A percentile compares a stretch with the other conserved stretches of the same genome.
Conservation (phyloP, 2,329 filamentous ascomycete genomes). For the Shiraia bambusicola region DNA sequence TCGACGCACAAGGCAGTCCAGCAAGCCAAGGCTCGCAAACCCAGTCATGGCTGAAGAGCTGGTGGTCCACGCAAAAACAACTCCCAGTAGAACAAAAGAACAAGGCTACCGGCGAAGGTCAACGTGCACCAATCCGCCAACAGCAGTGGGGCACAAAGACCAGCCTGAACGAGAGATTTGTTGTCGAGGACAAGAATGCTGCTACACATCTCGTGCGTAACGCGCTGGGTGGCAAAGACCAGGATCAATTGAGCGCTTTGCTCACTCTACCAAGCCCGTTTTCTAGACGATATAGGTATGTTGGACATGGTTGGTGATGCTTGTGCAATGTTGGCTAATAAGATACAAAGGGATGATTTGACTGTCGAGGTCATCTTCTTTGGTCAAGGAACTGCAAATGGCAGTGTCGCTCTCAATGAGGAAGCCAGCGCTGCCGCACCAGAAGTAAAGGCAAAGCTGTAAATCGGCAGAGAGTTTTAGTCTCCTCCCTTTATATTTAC, state of each 20-base stretch:
- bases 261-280: slow-evolving; percentile 90
- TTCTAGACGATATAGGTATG: slow-evolving; percentile 83
- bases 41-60: slow-evolving; percentile 69
- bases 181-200: slow-evolving; percentile 92
- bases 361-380: slow-evolving; percentile 99
- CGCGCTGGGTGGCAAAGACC: slow-evolving; percentile 87
- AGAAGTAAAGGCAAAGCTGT: slow-evolving; percentile 53
- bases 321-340: slow-evolving; percentile 1
- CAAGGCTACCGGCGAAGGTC: slow-evolving; percentile 61
- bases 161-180: slow-evolving; percentile 76
- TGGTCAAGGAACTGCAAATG: slow-evolving; percentile 73
- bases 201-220: slow-evolving; percentile 95
- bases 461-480: slow-evolving; percentile 1
- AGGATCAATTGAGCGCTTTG: slow-evolving; percentile 89
- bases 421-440: slow-evolving; percentile 72
- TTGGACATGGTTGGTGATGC: background rate
- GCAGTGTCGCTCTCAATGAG: slow-evolving; percentile 78
- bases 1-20: slow-evolving; percentile 69
- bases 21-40: slow-evolving; percentile 40
- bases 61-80: slow-evolving; percentile 59
- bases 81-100: slow-evolving; percentile 74
- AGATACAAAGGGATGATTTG: slow-evolving; percentile 74
- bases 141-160: slow-evolving; percentile 85
- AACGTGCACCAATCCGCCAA: slow-evolving; percentile 83
- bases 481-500: no score